Percentiles rank a stretch among this genome's conserved stretches.
Conservation (phyloP, 1,284 basidiomycete genomes). For the Blastosporella zonata region DNA sequence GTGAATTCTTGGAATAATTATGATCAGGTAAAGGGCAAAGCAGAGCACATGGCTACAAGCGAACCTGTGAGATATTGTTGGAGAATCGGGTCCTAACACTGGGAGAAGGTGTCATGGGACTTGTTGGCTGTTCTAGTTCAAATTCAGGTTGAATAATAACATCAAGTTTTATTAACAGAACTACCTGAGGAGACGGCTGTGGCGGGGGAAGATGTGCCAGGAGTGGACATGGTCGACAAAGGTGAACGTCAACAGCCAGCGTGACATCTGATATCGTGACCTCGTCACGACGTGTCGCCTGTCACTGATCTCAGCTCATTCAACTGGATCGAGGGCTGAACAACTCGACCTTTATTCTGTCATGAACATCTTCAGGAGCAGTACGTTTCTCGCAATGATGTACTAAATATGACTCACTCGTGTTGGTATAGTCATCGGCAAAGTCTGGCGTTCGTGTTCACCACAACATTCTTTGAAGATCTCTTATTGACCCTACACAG, state of each 20-base stretch:
- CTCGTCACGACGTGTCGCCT: conserved; percentile 33
- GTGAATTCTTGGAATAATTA: conserved; percentile 25
- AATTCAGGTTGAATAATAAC: not conserved
- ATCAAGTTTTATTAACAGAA: not conserved
- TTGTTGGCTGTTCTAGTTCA: conserved; percentile 10
- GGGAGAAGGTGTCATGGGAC: conserved; percentile 17
- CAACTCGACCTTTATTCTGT: conserved; percentile 16
- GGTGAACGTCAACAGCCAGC: not conserved
- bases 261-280: conserved; percentile 27
- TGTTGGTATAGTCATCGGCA: conserved; percentile 70
- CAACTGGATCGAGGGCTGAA: conserved; percentile 10
- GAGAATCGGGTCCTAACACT: conserved; percentile 12
- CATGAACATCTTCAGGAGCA: conserved; percentile 66
- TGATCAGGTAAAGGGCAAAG: not conserved
- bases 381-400: conserved; percentile 47
- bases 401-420: conserved; percentile 12
- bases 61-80: conserved; percentile 10
- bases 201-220: conserved; percentile 13
- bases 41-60: not conserved
- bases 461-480: conserved; percentile 17
- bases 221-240: conserved; percentile 9
- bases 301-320: conserved; percentile 15
- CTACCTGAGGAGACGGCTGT: conserved; percentile 12
- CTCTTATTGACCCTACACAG: conserved; percentile 37
- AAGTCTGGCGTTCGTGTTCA: conserved; percentile 85